A percentile compares a stretch with the other conserved stretches of the same genome.
Conservation (phyloP, 176 grass and related monocot genomes). For the Cocos nucifera region DNA sequence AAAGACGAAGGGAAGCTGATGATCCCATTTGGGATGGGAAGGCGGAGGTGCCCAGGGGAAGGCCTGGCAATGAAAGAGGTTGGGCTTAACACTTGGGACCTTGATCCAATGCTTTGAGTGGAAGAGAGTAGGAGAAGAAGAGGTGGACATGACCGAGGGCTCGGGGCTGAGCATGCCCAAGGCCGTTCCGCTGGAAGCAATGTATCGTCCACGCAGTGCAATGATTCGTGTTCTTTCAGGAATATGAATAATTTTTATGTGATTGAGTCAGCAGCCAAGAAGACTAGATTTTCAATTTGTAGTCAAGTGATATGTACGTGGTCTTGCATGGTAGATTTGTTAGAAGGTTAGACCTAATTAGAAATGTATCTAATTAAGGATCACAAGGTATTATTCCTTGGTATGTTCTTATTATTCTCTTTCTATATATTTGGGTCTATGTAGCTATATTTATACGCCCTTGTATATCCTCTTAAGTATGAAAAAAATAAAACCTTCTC, state of each 20-base stretch:
- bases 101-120: slow-evolving; percentile 55
- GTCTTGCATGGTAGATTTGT: too few species aligned
- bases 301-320: too few species aligned
- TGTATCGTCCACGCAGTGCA: slow-evolving; percentile 17
- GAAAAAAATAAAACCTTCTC: too few species aligned
- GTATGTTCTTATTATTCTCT: too few species aligned
- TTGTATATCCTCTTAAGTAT: too few species aligned
- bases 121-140: slow-evolving; percentile 5
- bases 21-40: slow-evolving; percentile 12
- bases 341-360: too few species aligned
- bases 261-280: background rate
- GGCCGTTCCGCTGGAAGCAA: slow-evolving; percentile 24
- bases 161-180: slow-evolving; percentile 63
- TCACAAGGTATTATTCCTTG: too few species aligned
- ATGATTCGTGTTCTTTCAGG: slow-evolving; percentile 6
- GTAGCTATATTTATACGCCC: too few species aligned
- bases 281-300: too few species aligned
- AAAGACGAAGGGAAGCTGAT: slow-evolving; percentile 7
- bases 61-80: slow-evolving; percentile 20
- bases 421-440: too few species aligned
- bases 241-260: background rate
- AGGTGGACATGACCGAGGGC: slow-evolving; percentile 45
- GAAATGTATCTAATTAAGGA: too few species aligned
- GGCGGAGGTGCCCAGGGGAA: slow-evolving; percentile 29
- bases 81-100: slow-evolving; percentile 19